Percentiles rank a stretch among this genome's conserved stretches.
Conservation (phyloP, 2,329 filamentous ascomycete species). For the Pleomassaria siparia region DNA sequence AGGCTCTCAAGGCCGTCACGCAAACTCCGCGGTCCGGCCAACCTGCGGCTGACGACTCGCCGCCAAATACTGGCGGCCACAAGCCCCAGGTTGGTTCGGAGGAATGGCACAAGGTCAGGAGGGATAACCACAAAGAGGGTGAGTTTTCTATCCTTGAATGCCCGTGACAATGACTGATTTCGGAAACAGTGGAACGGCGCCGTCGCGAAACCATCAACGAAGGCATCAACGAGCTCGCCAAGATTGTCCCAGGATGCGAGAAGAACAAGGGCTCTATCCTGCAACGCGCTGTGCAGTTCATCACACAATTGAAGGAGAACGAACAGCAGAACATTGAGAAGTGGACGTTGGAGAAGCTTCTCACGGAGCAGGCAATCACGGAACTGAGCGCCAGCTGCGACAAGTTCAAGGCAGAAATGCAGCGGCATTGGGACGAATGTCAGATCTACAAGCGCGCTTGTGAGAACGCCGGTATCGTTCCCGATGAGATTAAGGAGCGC, state of each 20-base stretch:
- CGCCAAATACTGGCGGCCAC: conserved; percentile 33
- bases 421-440: conserved; percentile 74
- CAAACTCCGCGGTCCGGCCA: conserved; percentile 50
- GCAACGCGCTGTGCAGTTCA: conserved; percentile 90
- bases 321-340: conserved; percentile 93
- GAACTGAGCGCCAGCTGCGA: conserved; percentile 87
- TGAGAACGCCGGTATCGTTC: conserved; percentile 43
- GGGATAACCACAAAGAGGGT: conserved; percentile 99
- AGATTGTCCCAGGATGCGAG: conserved; percentile 95
- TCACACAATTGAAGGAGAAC: conserved; percentile 90
- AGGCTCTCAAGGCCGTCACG: conserved; percentile 53
- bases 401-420: conserved; percentile 79
- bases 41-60: conserved; percentile 36
- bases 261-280: conserved; percentile 99
- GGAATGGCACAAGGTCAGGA: conserved; percentile 96
- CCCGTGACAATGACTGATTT: conserved; percentile 15
- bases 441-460: conserved; percentile 70
- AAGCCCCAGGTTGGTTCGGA: conserved; percentile 94
- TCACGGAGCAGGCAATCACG: conserved; percentile 84
- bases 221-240: conserved; percentile 95
- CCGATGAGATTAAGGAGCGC: conserved; percentile 44
- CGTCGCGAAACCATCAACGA: conserved; percentile 98
- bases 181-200: conserved; percentile 79
- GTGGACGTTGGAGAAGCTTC: conserved; percentile 86
- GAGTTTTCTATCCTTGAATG: conserved; percentile 30